Evolutionary conservation across 768 basidiomycete genomes (phyloP).

Genomic region (Macrolepiota albuminosa): DNA sequence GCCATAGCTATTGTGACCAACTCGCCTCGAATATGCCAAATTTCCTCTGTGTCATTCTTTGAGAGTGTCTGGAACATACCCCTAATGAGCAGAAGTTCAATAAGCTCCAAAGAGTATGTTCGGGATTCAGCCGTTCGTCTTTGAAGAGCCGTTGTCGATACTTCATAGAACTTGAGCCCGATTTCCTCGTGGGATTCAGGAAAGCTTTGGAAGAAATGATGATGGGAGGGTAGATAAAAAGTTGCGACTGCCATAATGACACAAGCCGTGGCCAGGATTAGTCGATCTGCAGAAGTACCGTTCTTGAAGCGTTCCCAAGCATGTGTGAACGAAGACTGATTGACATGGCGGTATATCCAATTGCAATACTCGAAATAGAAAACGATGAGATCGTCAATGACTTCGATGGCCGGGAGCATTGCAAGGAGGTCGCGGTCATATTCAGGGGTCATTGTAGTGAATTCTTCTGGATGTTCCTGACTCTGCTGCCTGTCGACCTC

Average conservation of each 20-base stretch:
- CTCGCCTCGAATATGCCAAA: slow-evolving; percentile 74
- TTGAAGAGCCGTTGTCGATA: slow-evolving; percentile 60
- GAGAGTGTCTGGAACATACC: slow-evolving; percentile 68
- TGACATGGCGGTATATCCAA: slow-evolving; percentile 82
- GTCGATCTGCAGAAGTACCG: slow-evolving; percentile 58
- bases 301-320: slow-evolving; percentile 76
- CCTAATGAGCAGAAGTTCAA: slow-evolving; percentile 69
- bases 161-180: slow-evolving; percentile 62
- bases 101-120: slow-evolving; percentile 64
- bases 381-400: slow-evolving; percentile 67
- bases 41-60: slow-evolving; percentile 76
- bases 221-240: slow-evolving; percentile 64
- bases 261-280: slow-evolving; percentile 68
- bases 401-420: slow-evolving; percentile 57
- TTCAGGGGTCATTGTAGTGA: slow-evolving; percentile 40
- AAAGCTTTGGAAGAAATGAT: slow-evolving; percentile 53
- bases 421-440: slow-evolving; percentile 73
- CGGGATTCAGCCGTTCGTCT: slow-evolving; percentile 56
- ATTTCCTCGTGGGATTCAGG: slow-evolving; percentile 54
- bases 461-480: slow-evolving; percentile 41
- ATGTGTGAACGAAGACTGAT: slow-evolving; percentile 52
- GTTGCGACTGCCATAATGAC: slow-evolving; percentile 71
- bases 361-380: slow-evolving; percentile 87
- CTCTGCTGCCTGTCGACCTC: slow-evolving; percentile 50
- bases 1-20: slow-evolving; percentile 71